These are phyloP conservation scores for Eimeria brunetti DNA, from an alignment of 169 alveolate species.

Conservation along the genomic window DNA sequence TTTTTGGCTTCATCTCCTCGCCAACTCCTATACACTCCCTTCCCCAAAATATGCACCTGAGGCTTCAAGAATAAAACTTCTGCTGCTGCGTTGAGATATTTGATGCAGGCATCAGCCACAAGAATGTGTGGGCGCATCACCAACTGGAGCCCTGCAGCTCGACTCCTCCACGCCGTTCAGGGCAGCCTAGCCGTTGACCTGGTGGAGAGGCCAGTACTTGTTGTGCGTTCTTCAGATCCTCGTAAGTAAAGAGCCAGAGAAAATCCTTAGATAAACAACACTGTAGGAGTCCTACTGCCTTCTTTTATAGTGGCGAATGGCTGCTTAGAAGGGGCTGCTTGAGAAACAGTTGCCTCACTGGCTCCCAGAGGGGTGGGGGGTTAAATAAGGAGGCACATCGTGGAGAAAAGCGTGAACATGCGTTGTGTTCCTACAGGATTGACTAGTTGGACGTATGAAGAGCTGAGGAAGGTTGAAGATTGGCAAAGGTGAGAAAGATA, in stretches of 20 bases:
- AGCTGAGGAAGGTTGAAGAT: conserved; percentile 31
- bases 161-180: conserved; percentile 18
- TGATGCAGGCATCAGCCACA: conserved; percentile 65
- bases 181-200: neutral
- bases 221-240: conserved; percentile 30
- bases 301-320: neutral
- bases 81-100: neutral
- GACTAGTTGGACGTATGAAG: conserved; percentile 26
- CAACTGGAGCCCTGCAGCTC: conserved; percentile 19
- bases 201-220: conserved; percentile 46
- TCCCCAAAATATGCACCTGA: no score
- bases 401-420: neutral
- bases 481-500: conserved; percentile 54
- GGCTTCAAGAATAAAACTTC: neutral
- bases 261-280: neutral
- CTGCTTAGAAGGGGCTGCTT: neutral
- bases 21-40: neutral
- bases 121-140: conserved; percentile 19
- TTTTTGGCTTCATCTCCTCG: neutral
- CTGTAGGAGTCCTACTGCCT: neutral
- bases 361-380: neutral
- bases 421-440: neutral
- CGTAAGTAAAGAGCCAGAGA: neutral
- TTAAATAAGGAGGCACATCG: neutral
- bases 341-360: neutral